Percentiles rank a stretch among this genome's conserved stretches.
Conservation (phyloP, 2,329 filamentous ascomycete species). For the Cladosporium sp. region DNA sequence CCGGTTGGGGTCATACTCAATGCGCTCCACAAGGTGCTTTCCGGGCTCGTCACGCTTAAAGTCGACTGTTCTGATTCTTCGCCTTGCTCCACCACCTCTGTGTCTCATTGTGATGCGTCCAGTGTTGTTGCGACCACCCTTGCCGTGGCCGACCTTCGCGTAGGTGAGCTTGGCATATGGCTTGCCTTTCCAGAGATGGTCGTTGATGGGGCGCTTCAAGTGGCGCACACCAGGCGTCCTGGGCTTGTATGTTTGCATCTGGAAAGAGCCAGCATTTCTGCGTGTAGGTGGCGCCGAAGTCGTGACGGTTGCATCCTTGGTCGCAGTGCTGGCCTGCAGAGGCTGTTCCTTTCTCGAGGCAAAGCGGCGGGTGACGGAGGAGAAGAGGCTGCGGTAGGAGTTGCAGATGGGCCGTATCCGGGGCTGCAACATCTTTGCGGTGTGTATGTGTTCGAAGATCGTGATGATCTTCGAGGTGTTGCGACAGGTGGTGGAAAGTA, state of each 20-base stretch:
- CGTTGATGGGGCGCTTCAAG: constrained; percentile 86
- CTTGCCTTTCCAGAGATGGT: constrained; percentile 93
- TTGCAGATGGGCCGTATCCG: constrained; percentile 54
- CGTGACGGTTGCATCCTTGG: constrained; percentile 23
- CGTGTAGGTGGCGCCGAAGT: constrained; percentile 29
- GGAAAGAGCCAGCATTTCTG: constrained; percentile 30
- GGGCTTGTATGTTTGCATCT: constrained; percentile 83
- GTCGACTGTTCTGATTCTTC: constrained; percentile 87
- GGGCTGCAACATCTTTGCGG: constrained; percentile 58
- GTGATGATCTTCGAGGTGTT: background rate
- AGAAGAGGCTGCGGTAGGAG: constrained; percentile 46
- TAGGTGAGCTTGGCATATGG: constrained; percentile 80
- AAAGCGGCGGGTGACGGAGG: constrained; percentile 48
- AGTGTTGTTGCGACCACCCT: constrained; percentile 86
- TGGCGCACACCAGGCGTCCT: constrained; percentile 89
- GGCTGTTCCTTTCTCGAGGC: constrained; percentile 29
- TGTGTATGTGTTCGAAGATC: constrained; percentile 10
- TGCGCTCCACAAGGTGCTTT: constrained; percentile 82
- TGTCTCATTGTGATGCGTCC: constrained; percentile 86
- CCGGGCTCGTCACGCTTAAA: constrained; percentile 76
- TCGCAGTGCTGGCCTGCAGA: constrained; percentile 20
- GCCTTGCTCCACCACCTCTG: constrained; percentile 85
- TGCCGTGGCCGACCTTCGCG: constrained; percentile 85
- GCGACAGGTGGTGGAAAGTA: background rate
- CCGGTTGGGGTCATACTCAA: constrained; percentile 92